Evolutionary conservation across 306 rosid genomes (phyloP), one percentile per base, ranked within the genome.

Genomic region (Cucurbita pepo): DNA sequence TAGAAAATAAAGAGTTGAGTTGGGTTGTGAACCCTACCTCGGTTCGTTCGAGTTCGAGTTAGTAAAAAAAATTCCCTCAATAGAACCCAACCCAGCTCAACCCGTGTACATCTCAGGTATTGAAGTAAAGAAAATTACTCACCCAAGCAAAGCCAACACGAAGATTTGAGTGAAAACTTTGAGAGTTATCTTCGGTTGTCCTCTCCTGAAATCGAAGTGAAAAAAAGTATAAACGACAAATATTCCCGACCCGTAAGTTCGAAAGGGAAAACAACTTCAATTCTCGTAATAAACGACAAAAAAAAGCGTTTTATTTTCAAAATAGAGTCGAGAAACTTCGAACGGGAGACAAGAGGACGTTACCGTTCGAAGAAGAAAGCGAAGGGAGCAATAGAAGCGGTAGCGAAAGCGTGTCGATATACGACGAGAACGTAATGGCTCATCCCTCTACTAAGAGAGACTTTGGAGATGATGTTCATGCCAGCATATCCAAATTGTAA

Each of bases 391-490:
- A 92, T 83, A 9, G 77, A 80, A 1, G 87, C 88, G 0, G 98
- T 90, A 4, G 98, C 98, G 13, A 92, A 9, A 47, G 90, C 98
- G 0, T 92, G 98, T 36, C 98, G 96, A 22, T 90, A 92, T 69
- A 88, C 98, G 58, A 92, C 98, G 10, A 92, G 96, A 18, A 92
- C 98, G 71, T 85, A 92, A 76, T 92, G 98, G 69, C 96, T 92
- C 98, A 92, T 92, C 75, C 98, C 98, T 18, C 83, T 69, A 79
- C 80, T 88, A 50, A 92, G 95, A 9, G 96, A 92, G 48, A 92
- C 83, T 77, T 92, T 92, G 36, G 90, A 78, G 73, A 92, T 88
- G 38, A 92, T 82, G 52, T 85, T 90, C 96, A 92, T 87, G 18
- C 96, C 98, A 0, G 96, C 96, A 51, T 88, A 92, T 55, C 96